phyloP scores from a whole-genome alignment of 2,329 filamentous ascomycete genomes.

The Ceratocystis cubensis region DNA sequence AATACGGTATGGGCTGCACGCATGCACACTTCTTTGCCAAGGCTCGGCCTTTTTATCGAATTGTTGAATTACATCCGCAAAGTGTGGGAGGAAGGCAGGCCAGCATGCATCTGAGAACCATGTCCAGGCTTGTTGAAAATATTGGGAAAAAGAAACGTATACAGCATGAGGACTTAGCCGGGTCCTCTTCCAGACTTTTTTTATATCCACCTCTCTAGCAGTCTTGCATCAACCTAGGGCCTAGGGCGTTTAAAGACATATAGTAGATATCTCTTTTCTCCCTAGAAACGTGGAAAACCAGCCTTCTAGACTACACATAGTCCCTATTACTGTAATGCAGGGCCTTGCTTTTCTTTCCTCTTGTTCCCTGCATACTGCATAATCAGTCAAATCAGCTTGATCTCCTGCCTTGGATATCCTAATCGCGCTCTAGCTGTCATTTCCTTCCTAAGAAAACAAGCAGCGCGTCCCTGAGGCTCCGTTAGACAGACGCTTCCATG shows the following conservation, averaged over 20 bases:
- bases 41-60: not conserved
- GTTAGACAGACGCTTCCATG: not conserved
- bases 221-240: not conserved
- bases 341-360: not conserved
- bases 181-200: not conserved
- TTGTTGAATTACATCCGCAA: not conserved
- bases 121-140: too few species aligned
- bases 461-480: too few species aligned
- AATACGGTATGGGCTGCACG: not conserved
- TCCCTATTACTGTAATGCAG: not conserved
- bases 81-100: not conserved
- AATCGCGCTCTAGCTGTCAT: too few species aligned
- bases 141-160: too few species aligned
- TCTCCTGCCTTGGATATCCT: not conserved
- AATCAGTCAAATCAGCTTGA: not conserved
- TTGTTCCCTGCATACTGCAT: not conserved
- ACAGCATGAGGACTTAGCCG: not conserved
- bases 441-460: too few species aligned
- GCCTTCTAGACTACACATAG: not conserved
- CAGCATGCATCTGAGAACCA: too few species aligned
- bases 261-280: not conserved
- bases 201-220: not conserved
- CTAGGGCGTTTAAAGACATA: not conserved
- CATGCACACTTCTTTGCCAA: not conserved
- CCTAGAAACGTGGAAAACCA: not conserved